Evolutionary conservation across 257 asterid species (phyloP), one percentile per base, ranked within the genome.

Genomic region (Eucommia ulmoides): DNA sequence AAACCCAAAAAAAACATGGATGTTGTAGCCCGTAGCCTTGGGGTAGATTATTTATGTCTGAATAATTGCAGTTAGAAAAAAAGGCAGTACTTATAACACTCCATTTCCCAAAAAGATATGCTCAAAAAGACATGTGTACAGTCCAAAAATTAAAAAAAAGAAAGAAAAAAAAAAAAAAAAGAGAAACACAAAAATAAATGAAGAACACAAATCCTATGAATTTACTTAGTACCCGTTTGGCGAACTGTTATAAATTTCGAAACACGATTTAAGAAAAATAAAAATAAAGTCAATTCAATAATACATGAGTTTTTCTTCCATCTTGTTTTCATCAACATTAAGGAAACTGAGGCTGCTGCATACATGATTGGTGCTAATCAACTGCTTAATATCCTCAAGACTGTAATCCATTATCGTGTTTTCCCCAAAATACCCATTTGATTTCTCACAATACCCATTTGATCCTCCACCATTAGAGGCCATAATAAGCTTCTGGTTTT

Each of bases 361-460:
- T 35, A 54, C n/a, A n/a, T n/a, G 58, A 56, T 69, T 82, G 46
- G 74, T 75, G 59, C 79, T 77, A 47, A 85, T 77, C 18, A 85
- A 68, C 58, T 77, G 75, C 65, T 80, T 80, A 55, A 82, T 83
- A 74, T 80, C 96, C 65, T 82, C 88, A 55, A 79, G 64, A 18
- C 78, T 66, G 71, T 64, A 65, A 29, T 86, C 93, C 61, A 77
- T 23, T 46, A n/a, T n/a, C n/a, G 73, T 67, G 59, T 66, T 76
- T 12, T 61, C 79, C 44, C 50, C 50, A 15, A 65, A 33, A 52
- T 49, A 26, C 41, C 41, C 51, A 50, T 50, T 47, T 41, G 16
- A 47, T 41, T 58, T 25, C 33, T 46, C 56, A 21, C 12, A 20
- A 56, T 33, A 61, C 47, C 52, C 21, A 26, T 46, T 44, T 24